Evolutionary conservation across 2,329 filamentous ascomycete genomes (phyloP).

Genomic region (Aureobasidium vineae): DNA sequence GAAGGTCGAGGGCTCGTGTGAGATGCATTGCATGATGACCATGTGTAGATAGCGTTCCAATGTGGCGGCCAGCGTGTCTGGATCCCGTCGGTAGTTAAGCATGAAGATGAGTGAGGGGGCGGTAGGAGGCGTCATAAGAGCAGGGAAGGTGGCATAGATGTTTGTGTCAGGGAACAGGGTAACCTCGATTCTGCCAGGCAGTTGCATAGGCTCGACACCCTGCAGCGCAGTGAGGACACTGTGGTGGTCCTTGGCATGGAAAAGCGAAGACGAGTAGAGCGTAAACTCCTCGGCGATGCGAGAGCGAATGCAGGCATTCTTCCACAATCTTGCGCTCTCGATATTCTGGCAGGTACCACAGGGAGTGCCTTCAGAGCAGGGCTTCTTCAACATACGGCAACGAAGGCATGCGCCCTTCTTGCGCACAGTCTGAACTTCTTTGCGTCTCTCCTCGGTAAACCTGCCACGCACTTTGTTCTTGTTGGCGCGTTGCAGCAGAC

Average conservation of each 20-base stretch:
- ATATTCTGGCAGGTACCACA: constrained; percentile 59
- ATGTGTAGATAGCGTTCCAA: constrained; percentile 26
- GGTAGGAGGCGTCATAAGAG: constrained; percentile 43
- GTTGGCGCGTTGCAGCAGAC: constrained; percentile 36
- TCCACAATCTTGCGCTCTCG: constrained; percentile 62
- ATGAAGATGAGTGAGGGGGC: constrained; percentile 13
- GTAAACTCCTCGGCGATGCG: constrained; percentile 59
- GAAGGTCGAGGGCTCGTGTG: constrained; percentile 51
- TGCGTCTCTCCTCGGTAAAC: constrained; percentile 57
- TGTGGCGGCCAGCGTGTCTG: constrained; percentile 21
- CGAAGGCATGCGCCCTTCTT: constrained; percentile 62
- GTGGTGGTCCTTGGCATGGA: constrained; percentile 53
- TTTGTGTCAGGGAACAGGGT: constrained; percentile 50
- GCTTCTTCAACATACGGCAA: constrained; percentile 64
- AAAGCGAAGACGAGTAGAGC: constrained; percentile 55
- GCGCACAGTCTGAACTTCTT: constrained; percentile 59
- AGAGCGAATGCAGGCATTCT: constrained; percentile 58
- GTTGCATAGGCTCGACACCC: constrained; percentile 50
- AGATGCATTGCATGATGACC: constrained; percentile 40
- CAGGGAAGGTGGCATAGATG: constrained; percentile 31
- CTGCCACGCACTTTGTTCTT: constrained; percentile 53
- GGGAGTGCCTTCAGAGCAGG: constrained; percentile 60
- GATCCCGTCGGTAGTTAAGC: constrained; percentile 14
- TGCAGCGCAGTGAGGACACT: constrained; percentile 51
- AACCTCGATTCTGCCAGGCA: constrained; percentile 54